A percentile compares a stretch with the other conserved stretches of the same genome.
phyloP scores from a whole-genome alignment of 345 rosid genomes.

The Camelina sativa region DNA sequence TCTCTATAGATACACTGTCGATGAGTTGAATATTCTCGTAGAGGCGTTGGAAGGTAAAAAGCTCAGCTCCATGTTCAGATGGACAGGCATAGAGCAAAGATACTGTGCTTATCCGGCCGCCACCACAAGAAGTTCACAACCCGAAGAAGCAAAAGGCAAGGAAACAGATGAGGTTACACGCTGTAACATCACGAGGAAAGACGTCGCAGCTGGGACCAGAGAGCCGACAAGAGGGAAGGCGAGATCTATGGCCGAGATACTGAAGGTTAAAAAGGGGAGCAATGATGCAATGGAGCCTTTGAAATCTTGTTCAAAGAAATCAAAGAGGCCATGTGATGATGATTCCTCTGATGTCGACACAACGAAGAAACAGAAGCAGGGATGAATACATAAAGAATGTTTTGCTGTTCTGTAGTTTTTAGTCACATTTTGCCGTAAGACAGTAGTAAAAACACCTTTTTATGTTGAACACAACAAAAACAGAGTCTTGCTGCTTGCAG shows the following conservation, averaged over 20 bases:
- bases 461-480: not conserved
- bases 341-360: slow-evolving; percentile 17
- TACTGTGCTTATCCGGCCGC: not conserved
- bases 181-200: slow-evolving; percentile 25
- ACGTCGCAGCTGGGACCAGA: slow-evolving; percentile 36
- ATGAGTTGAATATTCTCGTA: slow-evolving; percentile 59
- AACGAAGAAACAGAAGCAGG: slow-evolving; percentile 28
- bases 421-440: not conserved
- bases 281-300: not conserved
- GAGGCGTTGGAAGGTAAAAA: slow-evolving; percentile 67
- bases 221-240: slow-evolving; percentile 45
- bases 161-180: slow-evolving; percentile 5
- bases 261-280: slow-evolving; percentile 13
- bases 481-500: not conserved
- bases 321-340: not conserved
- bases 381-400: slow-evolving; percentile 6
- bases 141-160: slow-evolving; percentile 30
- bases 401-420: no score
- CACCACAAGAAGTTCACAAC: slow-evolving; percentile 18
- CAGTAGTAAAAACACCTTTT: not conserved
- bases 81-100: slow-evolving; percentile 51
- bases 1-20: slow-evolving; percentile 53
- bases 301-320: slow-evolving; percentile 21
- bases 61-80: slow-evolving; percentile 53
- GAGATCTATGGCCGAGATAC: slow-evolving; percentile 20